Conservation (phyloP, 2,329 filamentous ascomycete genomes). For the Colletotrichum orchidophilum region DNA sequence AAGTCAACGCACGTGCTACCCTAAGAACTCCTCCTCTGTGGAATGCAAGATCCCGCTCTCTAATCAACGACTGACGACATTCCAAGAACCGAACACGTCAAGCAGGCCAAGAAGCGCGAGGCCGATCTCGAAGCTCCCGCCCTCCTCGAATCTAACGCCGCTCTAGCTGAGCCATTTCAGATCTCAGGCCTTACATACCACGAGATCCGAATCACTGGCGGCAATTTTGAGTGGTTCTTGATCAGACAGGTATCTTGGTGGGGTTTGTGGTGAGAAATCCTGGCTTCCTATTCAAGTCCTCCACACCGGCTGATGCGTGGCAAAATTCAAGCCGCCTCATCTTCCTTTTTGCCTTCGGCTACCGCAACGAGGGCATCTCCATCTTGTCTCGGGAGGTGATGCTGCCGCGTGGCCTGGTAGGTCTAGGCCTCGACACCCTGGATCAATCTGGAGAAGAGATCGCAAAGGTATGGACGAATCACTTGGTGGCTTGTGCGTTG, state of each 20-base stretch:
- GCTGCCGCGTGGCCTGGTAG: constrained; percentile 74
- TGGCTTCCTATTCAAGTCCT: background rate
- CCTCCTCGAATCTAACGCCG: constrained; percentile 57
- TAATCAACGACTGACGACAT: constrained; percentile 15
- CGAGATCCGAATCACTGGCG: constrained; percentile 79
- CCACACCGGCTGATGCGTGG: background rate
- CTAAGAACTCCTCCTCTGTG: background rate
- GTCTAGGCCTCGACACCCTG: constrained; percentile 75
- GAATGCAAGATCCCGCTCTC: constrained; percentile 18
- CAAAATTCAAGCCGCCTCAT: constrained; percentile 63
- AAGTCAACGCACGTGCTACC: constrained; percentile 38
- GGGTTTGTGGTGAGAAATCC: constrained; percentile 64
- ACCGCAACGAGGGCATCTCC: constrained; percentile 73
- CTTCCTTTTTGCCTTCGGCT: constrained; percentile 70
- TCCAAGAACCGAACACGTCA: constrained; percentile 75
- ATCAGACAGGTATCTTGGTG: constrained; percentile 74
- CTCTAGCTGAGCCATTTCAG: constrained; percentile 63
- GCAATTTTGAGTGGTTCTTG: constrained; percentile 73
- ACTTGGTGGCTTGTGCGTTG: background rate
- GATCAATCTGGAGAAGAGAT: constrained; percentile 73
- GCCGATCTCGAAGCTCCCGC: constrained; percentile 55
- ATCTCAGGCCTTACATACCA: constrained; percentile 72
- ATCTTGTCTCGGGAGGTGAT: constrained; percentile 78
- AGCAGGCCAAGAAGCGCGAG: constrained; percentile 70
- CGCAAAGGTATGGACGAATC: constrained; percentile 46